Evolutionary conservation across 2,329 filamentous ascomycete genomes (phyloP), one percentile per base, ranked within the genome.

Genomic region (Paecilomyces sp.): DNA sequence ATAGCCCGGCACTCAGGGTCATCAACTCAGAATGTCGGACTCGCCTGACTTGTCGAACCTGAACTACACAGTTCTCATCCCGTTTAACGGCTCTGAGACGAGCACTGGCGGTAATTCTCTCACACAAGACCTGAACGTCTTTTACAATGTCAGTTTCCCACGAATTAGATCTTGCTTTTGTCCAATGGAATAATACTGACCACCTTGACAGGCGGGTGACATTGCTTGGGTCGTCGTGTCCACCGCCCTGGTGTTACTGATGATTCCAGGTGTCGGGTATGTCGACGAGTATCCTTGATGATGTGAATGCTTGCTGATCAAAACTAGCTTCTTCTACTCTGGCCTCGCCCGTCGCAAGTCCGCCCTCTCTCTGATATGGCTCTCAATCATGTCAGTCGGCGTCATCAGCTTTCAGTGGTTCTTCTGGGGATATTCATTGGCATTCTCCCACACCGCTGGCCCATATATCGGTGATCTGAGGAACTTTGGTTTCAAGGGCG

Each of bases 401-500:
- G 85, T 95, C 64, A 85, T 92, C 62, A 88, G 86, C 56, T 95
- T 96, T 77, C 91, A 96, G 72, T 96, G 92, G 91, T 96, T 95
- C 80, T 93, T 96, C 80, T 96, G 91, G 91, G 91, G 91, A 55
- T 96, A 91, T 73, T 92, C 89, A 3, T 77, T 94, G 11, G 85
- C 89, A 55, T 94, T 92, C 73, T 94, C 90, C 15, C 90, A 93
- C 75, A 81, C 83, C 1, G 88, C 89, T 28, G 87, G 88, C 54
- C 83, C 80, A 51, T 96, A 85, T 73, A 90, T 96, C 63, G 91
- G 91, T 60, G 82, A 92, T 67, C 79, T 96, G 28, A 77, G 84
- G 64, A 93, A 96, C 78, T 86, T 96, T 70, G 91, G 88, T 52
- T 88, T 95, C 74, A 86, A 80, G 65, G 82, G 89, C 73, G 90